Evolutionary conservation across 2,329 filamentous ascomycete genomes (phyloP), one percentile per base, ranked within the genome.

Genomic region (Epichloe gansuensis): DNA sequence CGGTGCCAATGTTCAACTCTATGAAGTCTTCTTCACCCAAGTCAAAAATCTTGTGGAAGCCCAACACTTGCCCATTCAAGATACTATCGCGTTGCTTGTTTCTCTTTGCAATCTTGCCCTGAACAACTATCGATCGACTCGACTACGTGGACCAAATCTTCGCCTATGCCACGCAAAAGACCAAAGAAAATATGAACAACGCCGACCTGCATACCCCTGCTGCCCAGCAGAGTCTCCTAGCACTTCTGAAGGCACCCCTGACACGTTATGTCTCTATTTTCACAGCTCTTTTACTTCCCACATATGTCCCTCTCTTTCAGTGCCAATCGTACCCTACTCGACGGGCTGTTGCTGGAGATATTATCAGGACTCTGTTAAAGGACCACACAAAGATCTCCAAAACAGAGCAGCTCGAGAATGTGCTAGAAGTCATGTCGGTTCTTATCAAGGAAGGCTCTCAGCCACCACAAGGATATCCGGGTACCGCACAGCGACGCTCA

Each of bases 71-170:
- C 86, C 91, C 1, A 91, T 98, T 58, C 90, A 95, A 67, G 94
- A 98, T 66, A 95, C 88, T 17, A 93, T 95, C 61, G 93, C 91
- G 9, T 74, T 98, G 43, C 76, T 97, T 45, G 91, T 95, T n/a
- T 98, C 93, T 4, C 76, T 98, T 42, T 84, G 86, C 41, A 97
- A 97, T 61, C 80, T 98, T 53, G 90, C 94, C 9, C 77, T 98
- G 56, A 97, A 95, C 67, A 95, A 97, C 59, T 97, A 98, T 64
- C 0, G 85, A 93, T 57, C 80, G 86, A 53, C 75, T 97, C 58
- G 91, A 97, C 72, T 97, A 96, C 62, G 88, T 97, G 48, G 90
- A 98, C 63, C 91, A 97, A 67, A 86, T 97, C 47, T 75, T 98
- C 41, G 83, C 87, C 52, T 97, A 93, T 66, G 91, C 91, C 48